Evolutionary conservation across 345 rosid genomes (phyloP), one percentile per base, ranked within the genome.

Genomic region (Corchorus olitorius): DNA sequence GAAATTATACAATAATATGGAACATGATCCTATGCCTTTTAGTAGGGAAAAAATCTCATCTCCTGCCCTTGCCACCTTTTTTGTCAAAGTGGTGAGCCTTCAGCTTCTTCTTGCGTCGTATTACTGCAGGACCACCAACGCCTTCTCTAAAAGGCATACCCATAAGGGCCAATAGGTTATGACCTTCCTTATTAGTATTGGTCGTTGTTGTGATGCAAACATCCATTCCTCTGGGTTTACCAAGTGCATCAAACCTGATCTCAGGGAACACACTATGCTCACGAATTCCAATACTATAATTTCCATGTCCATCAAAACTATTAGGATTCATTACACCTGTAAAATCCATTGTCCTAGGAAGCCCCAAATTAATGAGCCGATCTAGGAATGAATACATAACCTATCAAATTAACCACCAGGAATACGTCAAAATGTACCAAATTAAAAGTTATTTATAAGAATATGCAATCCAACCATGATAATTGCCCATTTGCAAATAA

Each of bases 221-320:
- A 72, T 96, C 99, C 98, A 96, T 92, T 76, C 99, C 99, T 79
- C 83, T 88, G 5, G 90, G 83, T 82, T 88, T 92, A 50, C 94
- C 94, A 34, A 89, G 68, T 11, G 86, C 86, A 83, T 92, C 97
- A 70, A 62, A 89, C 84, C 81, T 88, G 85, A 93, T 83, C 78
- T 96, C 98, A 0, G 98, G 97, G 84, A 96, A 96, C 52, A 93
- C 97, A 45, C 94, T 79, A 86, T 93, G 98, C 15, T 96, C 99
- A 16, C 83, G 83, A 48, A 96, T 43, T 33, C 98, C 99, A 20
- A 96, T 54, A 76, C 94, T 92, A 92, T 86, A 93, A 79, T 92
- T 96, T 70, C 99, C 99, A 37, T 96, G 88, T 11, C 97, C 97
- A 75, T 96, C 97, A 48, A 96, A 93, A 88, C 99, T 93, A 80